These are phyloP conservation scores for Arthrobotrys megalospora DNA, from an alignment of 2,329 filamentous ascomycete genomes.

Conservation along the genomic window DNA sequence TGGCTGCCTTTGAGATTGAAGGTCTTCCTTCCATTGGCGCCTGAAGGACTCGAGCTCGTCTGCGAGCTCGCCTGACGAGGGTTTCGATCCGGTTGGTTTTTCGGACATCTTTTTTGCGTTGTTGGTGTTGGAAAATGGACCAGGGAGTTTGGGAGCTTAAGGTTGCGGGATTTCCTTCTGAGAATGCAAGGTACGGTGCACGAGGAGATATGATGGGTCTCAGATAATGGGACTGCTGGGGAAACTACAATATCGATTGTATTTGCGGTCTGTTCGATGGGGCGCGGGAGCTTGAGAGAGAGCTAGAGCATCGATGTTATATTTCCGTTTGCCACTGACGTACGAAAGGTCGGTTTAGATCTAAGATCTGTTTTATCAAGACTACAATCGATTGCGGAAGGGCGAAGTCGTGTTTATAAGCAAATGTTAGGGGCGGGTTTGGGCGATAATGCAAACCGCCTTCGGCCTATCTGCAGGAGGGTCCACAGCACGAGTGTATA, in stretches of 20 bases:
- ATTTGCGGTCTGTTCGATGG: conserved; percentile 1
- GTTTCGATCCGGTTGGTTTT: conserved; percentile 38
- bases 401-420: conserved; percentile 31
- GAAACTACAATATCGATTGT: not conserved
- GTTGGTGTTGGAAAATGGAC: conserved; percentile 30
- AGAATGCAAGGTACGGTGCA: conserved; percentile 11
- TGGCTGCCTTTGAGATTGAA: conserved; percentile 62
- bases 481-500: conserved; percentile 2
- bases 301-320: not conserved
- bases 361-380: conserved; percentile 5
- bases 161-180: conserved; percentile 19
- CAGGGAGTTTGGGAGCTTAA: conserved; percentile 20
- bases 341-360: conserved; percentile 11
- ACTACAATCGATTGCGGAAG: not conserved
- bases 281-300: not conserved
- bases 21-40: conserved; percentile 85
- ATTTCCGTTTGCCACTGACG: conserved; percentile 6
- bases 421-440: conserved; percentile 1
- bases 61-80: conserved; percentile 46
- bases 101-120: conserved; percentile 54
- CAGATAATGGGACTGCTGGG: not conserved
- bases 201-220: not conserved
- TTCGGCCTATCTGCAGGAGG: conserved; percentile 11
- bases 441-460: conserved; percentile 14
- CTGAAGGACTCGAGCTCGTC: conserved; percentile 88